These are phyloP conservation scores for Rauvolfia tetraphylla DNA, from an alignment of 257 asterid species.

Conservation along the genomic window DNA sequence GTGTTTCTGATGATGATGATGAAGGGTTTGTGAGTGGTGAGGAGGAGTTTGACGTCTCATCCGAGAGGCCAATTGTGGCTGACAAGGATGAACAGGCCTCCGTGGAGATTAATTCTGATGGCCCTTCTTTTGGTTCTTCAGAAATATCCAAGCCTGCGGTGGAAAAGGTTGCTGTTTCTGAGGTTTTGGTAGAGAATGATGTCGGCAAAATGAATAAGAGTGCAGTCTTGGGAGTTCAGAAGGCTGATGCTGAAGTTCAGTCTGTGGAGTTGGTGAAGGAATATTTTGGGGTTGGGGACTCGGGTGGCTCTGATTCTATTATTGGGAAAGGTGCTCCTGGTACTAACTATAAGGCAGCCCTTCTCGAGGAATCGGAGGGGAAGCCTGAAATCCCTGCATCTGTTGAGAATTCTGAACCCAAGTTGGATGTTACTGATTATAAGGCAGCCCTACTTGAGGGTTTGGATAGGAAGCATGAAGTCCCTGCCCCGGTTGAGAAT, in stretches of 20 bases:
- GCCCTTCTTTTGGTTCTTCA: constrained; percentile 22
- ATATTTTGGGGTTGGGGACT: constrained; percentile 16
- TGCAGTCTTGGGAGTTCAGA: constrained; percentile 18
- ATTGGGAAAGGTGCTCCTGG: constrained; percentile 12
- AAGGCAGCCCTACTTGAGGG: constrained; percentile 7
- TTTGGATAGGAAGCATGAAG: constrained; percentile 17
- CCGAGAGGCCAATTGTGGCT: constrained; percentile 27
- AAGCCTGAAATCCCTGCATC: constrained; percentile 17
- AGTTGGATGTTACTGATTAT: constrained; percentile 12
- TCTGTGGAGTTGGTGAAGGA: constrained; percentile 15
- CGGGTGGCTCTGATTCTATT: constrained; percentile 3
- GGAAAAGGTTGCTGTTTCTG: constrained; percentile 29
- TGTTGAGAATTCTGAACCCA: constrained; percentile 12
- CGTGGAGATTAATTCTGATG: constrained; percentile 25
- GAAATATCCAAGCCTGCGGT: constrained; percentile 24
- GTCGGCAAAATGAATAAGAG: constrained; percentile 22
- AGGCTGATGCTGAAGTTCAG: constrained; percentile 31
- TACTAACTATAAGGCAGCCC: constrained; percentile 2
- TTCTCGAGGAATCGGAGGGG: constrained; percentile 9
- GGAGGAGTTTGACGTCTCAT: constrained; percentile 51
- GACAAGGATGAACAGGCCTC: constrained; percentile 15
- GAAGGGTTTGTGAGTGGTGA: constrained; percentile 34
- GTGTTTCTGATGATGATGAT: constrained; percentile 18
- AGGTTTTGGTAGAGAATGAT: constrained; percentile 29
- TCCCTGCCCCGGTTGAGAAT: constrained; percentile 10